Evolutionary conservation across 305 asterid species (phyloP), one percentile per base, ranked within the genome.

Genomic region (Fraxinus albicans): DNA sequence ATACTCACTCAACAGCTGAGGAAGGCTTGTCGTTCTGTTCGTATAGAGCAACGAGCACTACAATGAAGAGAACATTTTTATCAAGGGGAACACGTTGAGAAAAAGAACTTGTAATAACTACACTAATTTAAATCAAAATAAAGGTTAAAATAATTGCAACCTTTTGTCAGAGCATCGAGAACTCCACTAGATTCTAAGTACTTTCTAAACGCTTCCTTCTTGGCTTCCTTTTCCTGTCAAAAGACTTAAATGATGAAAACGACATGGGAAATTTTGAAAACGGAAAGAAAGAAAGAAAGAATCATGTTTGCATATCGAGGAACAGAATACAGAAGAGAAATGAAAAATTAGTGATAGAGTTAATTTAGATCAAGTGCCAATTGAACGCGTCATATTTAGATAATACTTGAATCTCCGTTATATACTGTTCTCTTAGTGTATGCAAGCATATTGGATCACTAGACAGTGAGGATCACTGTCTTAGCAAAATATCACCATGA

Each of bases 21-120:
- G 98, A 91, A 78, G 99, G 99, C 82, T 96, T 96, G 86, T 93
- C 99, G 35, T 91, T 87, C 92, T 96, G 98, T 89, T 96, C 99
- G 21, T 93, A 96, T 40, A 96, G 91, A 77, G 97, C 91, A 8
- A 96, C 98, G 17, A 96, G 98, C 88, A 90, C 98, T 96, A 78
- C 75, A 88, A 80, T 34, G 34, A 82, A 76, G 70, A 19, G 60
- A 50, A 50, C 7, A 13, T 50, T 50, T 13, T 15, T 15, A 77
- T 21, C 42, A 77, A 2, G n/a, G 63, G 13, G 53, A 80, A 29
- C 74, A 3, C 10, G 6, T 60, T 67, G 15, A 23, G 53, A 34
- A 50, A 67, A 21, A 76, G 58, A 65, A 34, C 3, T 12, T 15
- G 74, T 12, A 23, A 83, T 33, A 13, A 36, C 73, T 63, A 9